Base-by-base conservation (phyloP, 2,329 filamentous ascomycete genomes). In the Didymella glomerata region DNA sequence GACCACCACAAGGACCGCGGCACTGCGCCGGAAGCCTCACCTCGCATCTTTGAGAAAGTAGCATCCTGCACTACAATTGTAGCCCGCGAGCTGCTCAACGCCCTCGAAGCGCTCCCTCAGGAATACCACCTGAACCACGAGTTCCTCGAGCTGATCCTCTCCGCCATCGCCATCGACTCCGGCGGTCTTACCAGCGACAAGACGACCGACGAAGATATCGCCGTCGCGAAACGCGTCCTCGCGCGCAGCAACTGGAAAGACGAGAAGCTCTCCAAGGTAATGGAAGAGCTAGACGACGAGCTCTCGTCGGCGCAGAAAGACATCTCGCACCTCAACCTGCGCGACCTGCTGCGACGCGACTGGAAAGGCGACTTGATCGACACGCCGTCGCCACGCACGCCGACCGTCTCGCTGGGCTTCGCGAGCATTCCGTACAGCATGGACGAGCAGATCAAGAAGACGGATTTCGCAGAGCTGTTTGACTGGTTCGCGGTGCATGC, bases 71-170 rank as follows among this genome's bases (percentile, higher is more conserved):
- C 80, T 1, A 79, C 78, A 3, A 66, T 82, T 7, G 80, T 82
- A 0, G 80, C 80, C 3, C 74, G 80, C 14, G 78, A 81, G 57
- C 80, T 82, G 77, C 76, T 82, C 25, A 73, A 82, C 51, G 80
- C 81, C 62, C 72, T 81, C 2, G 80, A 81, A 61, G 54, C 68
- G 20, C 68, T 82, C 1, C 75, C 77, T 0, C 65, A 79, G 53
- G 80, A 82, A 63, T 82, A 82, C 62, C 80, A 82, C 57, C 71
- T 82, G 72, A 79, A 80, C 5, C 80, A 82, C 57, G 80, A 82
- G 64, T 73, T 82, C 18, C 77, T 82, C n/a, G 80, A 82, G 63
- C 73, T 82, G 3, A 78, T 82, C 49, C 72, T 82, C 45, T 76
- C 76, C 48, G 80, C 80, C 41, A 81, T 82, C 38, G 77, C 80